Evolutionary conservation across 305 asterid genomes (phyloP), one percentile per base, ranked within the genome.

Genomic region (Solanum hybrid): DNA sequence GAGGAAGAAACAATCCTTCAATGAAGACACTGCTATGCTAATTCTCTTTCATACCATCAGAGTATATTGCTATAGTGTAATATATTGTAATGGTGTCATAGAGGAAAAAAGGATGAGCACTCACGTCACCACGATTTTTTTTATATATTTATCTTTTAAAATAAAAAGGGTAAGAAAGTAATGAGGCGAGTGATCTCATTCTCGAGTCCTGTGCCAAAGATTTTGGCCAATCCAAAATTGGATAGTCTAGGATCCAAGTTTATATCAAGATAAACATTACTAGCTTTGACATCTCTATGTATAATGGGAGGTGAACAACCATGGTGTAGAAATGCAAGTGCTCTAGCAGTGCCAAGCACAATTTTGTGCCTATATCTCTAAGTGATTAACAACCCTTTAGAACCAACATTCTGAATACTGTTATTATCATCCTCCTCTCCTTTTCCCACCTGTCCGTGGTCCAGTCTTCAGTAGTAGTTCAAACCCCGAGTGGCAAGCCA

Each of bases 221-320:
- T 94, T 92, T 94, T 97, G 1, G 97, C 94, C n/a, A 97, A 92
- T 61, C 99, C 99, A 5, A 96, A 97, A 77, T 97, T 98, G 0
- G 99, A 96, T 51, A 97, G 86, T 45, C 99, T 93, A n/a, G 99
- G 97, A 82, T 96, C 98, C 45, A 95, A 89, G 91, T 93, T 95
- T 9, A 92, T 93, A 90, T 97, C 99, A 45, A 97, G 95, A 94
- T 94, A 97, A 68, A 97, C 96, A 13, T 97, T 95, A 88, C 99
- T 97, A 6, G 99, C 99, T 91, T 94, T 97, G 61, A 97, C 93
- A 20, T 97, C 99, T 87, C 98, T 90, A 90, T 97, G 99, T 79
- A 96, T 94, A 89, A 97, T 97, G 0, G 99, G 97, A 86, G 99
- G 99, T 6, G 96, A 97, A 85, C 99, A 97, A 22, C 99, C 99